Evolutionary conservation across 352 stramenopile species (phyloP), one percentile per base, ranked within the genome.

Genomic region (Globisporangium iwayamae): DNA sequence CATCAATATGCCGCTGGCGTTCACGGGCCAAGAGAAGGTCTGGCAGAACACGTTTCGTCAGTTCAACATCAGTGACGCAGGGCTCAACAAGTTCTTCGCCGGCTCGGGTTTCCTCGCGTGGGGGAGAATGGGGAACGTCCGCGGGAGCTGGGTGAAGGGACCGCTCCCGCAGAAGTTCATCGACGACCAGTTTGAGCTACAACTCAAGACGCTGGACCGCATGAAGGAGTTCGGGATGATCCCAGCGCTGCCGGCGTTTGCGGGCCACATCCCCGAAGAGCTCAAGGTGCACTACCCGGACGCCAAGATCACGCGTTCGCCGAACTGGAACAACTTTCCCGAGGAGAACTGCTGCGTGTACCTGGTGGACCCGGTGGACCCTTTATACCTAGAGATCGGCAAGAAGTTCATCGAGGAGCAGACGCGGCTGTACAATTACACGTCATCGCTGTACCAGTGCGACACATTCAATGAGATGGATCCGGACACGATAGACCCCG

Each of bases 1-100:
- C 10, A 91, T 98, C 75, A 97, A 97, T 68, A 91, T 96, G 71
- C 84, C 92, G 16, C 63, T 98, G 62, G 90, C 91, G 11, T 94
- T 96, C 70, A 93, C 87, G 0, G 92, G 91, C 6, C 89, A 96
- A 64, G 90, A 97, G 64, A 90, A 93, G 52, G 85, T 96, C 47
- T 96, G 89, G 80, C 82, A 94, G 38, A 79, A 86, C 30, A 90
- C 92, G 16, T 98, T 94, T 75, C 79, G 78, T 7, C 69, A 91
- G 56, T 90, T 96, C 63, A 91, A 93, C 59, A 71, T 96, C 14
- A 85, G 74, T 25, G 72, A 90, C 59, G 66, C 72, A 13, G 90
- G 91, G 0, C 72, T 97, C 53, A 65, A 86, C 66, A 93, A 93
- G 60, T 97, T 96, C 69, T 98, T 97, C 58, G 87, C 91, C 2